Conservation (phyloP, 176 grass and related monocot genomes). For the Raddia distichophylla region DNA sequence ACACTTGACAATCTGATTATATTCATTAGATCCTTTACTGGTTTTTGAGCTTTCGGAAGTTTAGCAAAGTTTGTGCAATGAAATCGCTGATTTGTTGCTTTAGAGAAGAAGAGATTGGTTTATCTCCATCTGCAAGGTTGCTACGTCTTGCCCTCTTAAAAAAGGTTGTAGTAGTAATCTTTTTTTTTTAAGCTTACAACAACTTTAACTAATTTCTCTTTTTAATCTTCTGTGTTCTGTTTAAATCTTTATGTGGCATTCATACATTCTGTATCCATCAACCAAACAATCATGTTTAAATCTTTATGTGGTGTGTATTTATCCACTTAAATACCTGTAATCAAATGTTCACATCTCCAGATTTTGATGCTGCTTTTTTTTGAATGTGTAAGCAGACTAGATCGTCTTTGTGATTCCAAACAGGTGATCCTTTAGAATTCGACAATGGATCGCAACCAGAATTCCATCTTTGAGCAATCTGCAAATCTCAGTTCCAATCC, state of each 20-base stretch:
- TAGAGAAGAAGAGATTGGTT: background rate
- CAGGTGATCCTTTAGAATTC: background rate
- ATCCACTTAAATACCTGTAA: background rate
- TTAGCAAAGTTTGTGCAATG: background rate
- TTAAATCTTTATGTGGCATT: no score
- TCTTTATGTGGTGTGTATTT: no score
- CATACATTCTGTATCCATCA: no score
- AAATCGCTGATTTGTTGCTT: background rate
- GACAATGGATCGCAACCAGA: slow-evolving; percentile 29
- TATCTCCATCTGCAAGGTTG: background rate
- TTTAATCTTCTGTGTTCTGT: background rate
- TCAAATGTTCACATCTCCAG: background rate
- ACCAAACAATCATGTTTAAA: no score
- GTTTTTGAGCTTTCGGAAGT: background rate
- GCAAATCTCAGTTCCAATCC: slow-evolving; percentile 43
- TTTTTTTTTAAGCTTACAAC: background rate
- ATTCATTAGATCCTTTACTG: background rate
- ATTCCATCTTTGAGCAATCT: slow-evolving; percentile 33
- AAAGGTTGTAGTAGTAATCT: slow-evolving; percentile 2
- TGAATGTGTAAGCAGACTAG: slow-evolving; percentile 20
- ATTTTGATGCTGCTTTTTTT: slow-evolving; percentile 11
- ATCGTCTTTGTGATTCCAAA: background rate
- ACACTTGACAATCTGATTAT: background rate
- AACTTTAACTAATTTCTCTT: background rate
- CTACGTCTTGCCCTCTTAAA: background rate